Evolutionary conservation across 2,329 filamentous ascomycete genomes (phyloP).

Genomic region (Aspergillus japonicus): DNA sequence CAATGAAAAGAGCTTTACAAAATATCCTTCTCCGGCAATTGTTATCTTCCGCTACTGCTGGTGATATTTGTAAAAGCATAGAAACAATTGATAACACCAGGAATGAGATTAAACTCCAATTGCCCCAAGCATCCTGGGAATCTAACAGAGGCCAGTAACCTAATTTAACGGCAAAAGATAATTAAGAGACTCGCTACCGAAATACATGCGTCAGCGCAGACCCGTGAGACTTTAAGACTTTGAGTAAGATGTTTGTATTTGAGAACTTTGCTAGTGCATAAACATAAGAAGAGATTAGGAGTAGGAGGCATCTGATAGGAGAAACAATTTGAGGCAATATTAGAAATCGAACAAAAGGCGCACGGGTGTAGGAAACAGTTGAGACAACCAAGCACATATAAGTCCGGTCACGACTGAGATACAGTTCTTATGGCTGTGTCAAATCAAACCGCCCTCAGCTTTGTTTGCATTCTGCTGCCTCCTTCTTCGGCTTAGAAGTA

Average conservation of each 20-base stretch:
- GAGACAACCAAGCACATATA: neutral
- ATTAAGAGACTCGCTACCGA: neutral
- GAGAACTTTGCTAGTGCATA: slow-evolving; percentile 1
- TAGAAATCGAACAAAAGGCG: neutral
- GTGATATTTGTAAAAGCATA: too few species aligned
- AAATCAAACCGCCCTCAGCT: slow-evolving; percentile 56
- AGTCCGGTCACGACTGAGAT: neutral
- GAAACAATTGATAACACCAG: too few species aligned
- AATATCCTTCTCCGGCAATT: neutral
- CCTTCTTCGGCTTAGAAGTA: slow-evolving; percentile 85
- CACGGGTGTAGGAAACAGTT: neutral
- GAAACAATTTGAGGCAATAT: slow-evolving; percentile 19
- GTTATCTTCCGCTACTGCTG: neutral
- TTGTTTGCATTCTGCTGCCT: slow-evolving; percentile 94
- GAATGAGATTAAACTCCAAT: neutral
- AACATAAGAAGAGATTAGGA: neutral
- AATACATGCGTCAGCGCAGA: neutral
- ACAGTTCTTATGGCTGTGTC: neutral
- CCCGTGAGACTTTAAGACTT: neutral
- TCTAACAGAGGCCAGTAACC: neutral
- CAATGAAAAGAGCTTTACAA: neutral
- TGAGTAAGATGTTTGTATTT: neutral
- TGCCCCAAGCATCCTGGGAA: neutral
- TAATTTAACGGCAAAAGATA: neutral
- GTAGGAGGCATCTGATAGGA: neutral